Conservation (phyloP, 495 filamentous ascomycete genomes). For the Penicillium maclennaniae region DNA sequence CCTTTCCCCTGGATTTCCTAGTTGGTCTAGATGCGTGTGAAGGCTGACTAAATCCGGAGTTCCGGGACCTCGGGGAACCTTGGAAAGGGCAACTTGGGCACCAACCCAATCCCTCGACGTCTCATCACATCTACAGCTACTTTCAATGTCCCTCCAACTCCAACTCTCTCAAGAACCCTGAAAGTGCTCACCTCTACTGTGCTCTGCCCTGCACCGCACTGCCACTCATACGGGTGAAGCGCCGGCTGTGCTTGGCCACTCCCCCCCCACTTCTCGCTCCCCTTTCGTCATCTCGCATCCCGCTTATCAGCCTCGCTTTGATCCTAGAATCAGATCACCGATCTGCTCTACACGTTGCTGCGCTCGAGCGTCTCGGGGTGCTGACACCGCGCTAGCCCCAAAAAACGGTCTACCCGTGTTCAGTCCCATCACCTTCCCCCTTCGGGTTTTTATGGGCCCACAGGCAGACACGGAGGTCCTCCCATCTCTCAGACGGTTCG, state of each 20-base stretch:
- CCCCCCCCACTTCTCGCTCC: constrained; percentile 5
- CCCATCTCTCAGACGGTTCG: background rate
- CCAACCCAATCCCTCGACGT: background rate
- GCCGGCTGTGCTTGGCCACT: background rate
- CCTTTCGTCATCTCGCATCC: constrained; percentile 24
- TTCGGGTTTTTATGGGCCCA: background rate
- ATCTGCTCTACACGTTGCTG: constrained; percentile 4
- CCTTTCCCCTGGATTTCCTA: background rate
- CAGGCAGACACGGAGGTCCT: background rate
- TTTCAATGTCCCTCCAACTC: too few species aligned
- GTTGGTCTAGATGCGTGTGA: background rate
- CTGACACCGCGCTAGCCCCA: constrained; percentile 5
- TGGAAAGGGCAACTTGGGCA: too few species aligned
- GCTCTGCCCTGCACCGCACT: background rate
- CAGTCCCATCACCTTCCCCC: background rate
- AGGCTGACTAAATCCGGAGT: background rate
- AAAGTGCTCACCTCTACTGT: background rate
- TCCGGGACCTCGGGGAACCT: too few species aligned
- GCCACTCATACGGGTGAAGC: background rate
- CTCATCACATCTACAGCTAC: background rate
- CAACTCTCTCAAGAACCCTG: too few species aligned
- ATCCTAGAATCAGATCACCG: constrained; percentile 15
- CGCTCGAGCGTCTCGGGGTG: constrained; percentile 1
- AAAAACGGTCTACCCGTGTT: background rate
- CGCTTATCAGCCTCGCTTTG: constrained; percentile 20